Conservation (phyloP, 2,329 filamentous ascomycete species). For the Ramichloridium luteum region DNA sequence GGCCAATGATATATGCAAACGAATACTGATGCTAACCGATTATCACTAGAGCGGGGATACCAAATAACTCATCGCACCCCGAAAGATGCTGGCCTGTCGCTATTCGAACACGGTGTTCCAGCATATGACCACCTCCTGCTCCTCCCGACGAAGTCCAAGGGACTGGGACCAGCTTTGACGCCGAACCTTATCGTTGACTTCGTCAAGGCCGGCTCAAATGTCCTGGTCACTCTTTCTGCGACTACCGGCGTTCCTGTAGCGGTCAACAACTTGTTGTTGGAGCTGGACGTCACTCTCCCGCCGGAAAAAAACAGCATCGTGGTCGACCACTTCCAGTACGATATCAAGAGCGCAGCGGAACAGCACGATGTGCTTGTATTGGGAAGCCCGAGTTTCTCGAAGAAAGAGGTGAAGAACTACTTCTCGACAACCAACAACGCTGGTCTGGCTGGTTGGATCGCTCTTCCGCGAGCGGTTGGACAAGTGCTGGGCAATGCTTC, state of each 20-base stretch:
- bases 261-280: constrained; percentile 65
- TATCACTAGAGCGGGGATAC: constrained; percentile 61
- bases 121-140: constrained; percentile 85
- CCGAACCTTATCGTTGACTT: constrained; percentile 82
- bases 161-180: constrained; percentile 77
- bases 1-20: constrained; percentile 1
- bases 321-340: constrained; percentile 94
- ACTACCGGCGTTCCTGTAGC: constrained; percentile 56
- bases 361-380: constrained; percentile 81
- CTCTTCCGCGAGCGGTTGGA: constrained; percentile 70
- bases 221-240: constrained; percentile 73
- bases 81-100: constrained; percentile 61
- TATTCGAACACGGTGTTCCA: constrained; percentile 79
- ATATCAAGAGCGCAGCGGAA: constrained; percentile 61
- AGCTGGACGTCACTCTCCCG: constrained; percentile 82
- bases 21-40: constrained; percentile 1
- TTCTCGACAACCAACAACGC: constrained; percentile 41
- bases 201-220: constrained; percentile 80
- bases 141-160: constrained; percentile 82
- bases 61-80: constrained; percentile 69
- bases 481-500: constrained; percentile 67
- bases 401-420: constrained; percentile 61
- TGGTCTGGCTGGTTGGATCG: constrained; percentile 52
- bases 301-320: constrained; percentile 72
- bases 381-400: constrained; percentile 52